Conservation (phyloP, 768 basidiomycete species). For the Auriscalpium orientale region DNA sequence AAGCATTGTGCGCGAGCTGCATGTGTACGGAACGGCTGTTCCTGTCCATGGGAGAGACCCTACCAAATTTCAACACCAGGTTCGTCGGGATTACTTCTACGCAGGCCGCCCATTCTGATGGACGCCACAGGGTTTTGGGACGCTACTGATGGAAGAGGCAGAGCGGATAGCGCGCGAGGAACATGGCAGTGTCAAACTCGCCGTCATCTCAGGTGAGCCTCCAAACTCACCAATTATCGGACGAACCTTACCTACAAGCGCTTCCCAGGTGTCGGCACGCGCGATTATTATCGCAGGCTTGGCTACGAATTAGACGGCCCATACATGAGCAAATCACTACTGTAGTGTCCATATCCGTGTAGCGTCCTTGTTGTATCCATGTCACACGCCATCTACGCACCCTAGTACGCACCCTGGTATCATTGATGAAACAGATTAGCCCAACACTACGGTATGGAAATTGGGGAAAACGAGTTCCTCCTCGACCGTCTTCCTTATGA, state of each 20-base stretch:
- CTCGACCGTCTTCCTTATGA: constrained; percentile 89
- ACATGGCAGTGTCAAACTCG: constrained; percentile 90
- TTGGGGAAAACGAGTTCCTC: constrained; percentile 96
- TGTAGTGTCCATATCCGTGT: constrained; percentile 1
- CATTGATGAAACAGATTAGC: background rate
- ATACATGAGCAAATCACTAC: constrained; percentile 89
- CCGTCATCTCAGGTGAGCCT: constrained; percentile 85
- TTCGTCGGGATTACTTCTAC: constrained; percentile 19
- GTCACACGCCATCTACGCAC: too few species aligned
- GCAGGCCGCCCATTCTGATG: background rate
- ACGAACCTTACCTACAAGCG: background rate
- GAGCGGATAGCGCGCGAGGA: constrained; percentile 96
- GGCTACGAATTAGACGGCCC: constrained; percentile 95
- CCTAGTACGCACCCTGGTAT: background rate
- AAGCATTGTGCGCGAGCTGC: constrained; percentile 91
- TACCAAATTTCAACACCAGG: constrained; percentile 96
- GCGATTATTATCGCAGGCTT: constrained; percentile 92
- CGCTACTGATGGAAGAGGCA: constrained; percentile 97
- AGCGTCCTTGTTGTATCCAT: background rate
- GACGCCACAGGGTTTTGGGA: constrained; percentile 81
- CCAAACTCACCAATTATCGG: constrained; percentile 1
- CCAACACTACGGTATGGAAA: constrained; percentile 63
- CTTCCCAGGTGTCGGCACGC: constrained; percentile 77
- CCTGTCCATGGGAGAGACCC: constrained; percentile 96
- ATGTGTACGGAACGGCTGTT: constrained; percentile 97